Evolutionary conservation across 805 yeast species (phyloP).

Genomic region (Brettanomyces naardenensis): DNA sequence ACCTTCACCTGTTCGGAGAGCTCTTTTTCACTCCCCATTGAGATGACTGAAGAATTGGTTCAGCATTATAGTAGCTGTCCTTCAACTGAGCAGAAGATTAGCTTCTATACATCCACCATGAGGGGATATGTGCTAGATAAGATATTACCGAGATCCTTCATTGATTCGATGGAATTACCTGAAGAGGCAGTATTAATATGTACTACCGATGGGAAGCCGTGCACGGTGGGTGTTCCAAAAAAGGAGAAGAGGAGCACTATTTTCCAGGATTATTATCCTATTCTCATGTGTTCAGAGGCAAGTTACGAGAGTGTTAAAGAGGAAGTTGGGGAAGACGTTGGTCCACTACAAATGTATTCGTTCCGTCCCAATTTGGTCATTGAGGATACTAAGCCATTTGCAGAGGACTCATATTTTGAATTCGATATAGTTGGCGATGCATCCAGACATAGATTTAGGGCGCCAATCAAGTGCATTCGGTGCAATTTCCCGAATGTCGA

Average conservation of each 20-base stretch:
- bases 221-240: constrained; percentile 19
- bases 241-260: constrained; percentile 13
- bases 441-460: constrained; percentile 12
- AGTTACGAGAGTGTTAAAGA: constrained; percentile 11
- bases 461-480: constrained; percentile 22
- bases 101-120: constrained; percentile 16
- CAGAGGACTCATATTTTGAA: constrained; percentile 20
- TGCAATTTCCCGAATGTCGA: constrained; percentile 24
- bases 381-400: constrained; percentile 16
- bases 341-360: constrained; percentile 11
- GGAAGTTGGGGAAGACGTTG: constrained; percentile 9
- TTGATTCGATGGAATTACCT: constrained; percentile 13
- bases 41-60: constrained; percentile 13
- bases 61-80: constrained; percentile 10
- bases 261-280: constrained; percentile 26
- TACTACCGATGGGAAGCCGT: constrained; percentile 20
- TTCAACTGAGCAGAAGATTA: constrained; percentile 1
- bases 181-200: constrained; percentile 15
- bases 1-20: not conserved
- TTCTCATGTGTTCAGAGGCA: constrained; percentile 18
- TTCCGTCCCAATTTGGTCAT: constrained; percentile 24
- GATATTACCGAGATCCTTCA: constrained; percentile 14
- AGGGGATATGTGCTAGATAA: constrained; percentile 17
- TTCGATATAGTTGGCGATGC: constrained; percentile 12
- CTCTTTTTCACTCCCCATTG: constrained; percentile 14